Percentiles rank a stretch among this genome's conserved stretches.
Evolutionary conservation across 768 basidiomycete species (phyloP).

Genomic region (Hericium alpestre): DNA sequence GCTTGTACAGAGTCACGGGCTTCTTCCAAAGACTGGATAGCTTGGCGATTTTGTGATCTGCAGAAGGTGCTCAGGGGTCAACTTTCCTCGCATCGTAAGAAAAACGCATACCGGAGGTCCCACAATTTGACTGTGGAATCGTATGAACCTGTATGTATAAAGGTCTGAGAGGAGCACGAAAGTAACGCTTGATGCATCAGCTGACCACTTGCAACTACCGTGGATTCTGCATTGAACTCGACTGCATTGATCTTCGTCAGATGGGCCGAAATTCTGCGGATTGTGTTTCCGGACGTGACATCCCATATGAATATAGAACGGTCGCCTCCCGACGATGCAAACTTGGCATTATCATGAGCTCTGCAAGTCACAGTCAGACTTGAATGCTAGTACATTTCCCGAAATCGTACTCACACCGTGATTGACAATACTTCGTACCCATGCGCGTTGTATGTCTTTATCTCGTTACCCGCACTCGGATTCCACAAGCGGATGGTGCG

Average conservation of each 20-base stretch:
- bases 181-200: slow-evolving; percentile 4
- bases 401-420: slow-evolving; percentile 54
- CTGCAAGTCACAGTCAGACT: slow-evolving; percentile 27
- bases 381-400: no score
- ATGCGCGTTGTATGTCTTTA: slow-evolving; percentile 85
- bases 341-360: slow-evolving; percentile 86
- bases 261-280: slow-evolving; percentile 78
- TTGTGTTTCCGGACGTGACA: slow-evolving; percentile 77
- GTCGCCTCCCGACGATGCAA: slow-evolving; percentile 91
- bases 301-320: slow-evolving; percentile 93
- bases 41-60: slow-evolving; percentile 66
- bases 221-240: slow-evolving; percentile 82
- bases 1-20: slow-evolving; percentile 81
- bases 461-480: slow-evolving; percentile 72
- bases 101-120: slow-evolving; percentile 66
- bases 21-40: slow-evolving; percentile 87
- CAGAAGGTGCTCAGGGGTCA: not conserved
- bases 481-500: slow-evolving; percentile 88
- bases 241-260: slow-evolving; percentile 85
- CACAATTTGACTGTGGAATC: slow-evolving; percentile 86
- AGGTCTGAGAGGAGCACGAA: slow-evolving; percentile 2
- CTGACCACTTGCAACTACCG: slow-evolving; percentile 79
- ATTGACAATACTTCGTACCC: slow-evolving; percentile 93
- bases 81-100: not conserved
- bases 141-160: slow-evolving; percentile 56